A percentile compares a stretch with the other conserved stretches of the same genome.
These are phyloP conservation scores for Hirsutella thompsonii DNA, from an alignment of 2,329 filamentous ascomycete genomes.

Conservation along the genomic window DNA sequence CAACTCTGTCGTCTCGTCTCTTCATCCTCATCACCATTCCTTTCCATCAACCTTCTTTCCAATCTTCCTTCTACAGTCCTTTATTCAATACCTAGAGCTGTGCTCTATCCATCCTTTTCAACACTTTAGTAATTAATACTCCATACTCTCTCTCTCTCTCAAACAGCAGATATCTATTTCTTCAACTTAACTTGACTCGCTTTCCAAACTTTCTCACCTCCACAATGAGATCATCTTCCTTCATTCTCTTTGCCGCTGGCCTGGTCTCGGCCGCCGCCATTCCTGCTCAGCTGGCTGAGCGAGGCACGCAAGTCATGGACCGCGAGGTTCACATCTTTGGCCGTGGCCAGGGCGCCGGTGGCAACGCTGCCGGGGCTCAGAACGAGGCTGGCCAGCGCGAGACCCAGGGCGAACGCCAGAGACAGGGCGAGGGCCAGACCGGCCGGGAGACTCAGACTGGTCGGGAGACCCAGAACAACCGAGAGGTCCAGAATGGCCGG, in stretches of 20 bases:
- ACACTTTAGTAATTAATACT: constrained; percentile 2
- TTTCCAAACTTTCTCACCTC: background rate
- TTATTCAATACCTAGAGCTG: constrained; percentile 12
- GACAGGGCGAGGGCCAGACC: background rate
- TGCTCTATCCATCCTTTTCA: constrained; percentile 13
- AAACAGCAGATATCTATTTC: background rate
- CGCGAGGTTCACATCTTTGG: background rate
- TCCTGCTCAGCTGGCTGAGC: constrained; percentile 10
- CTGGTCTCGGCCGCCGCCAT: constrained; percentile 16
- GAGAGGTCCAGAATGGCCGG: too few species aligned
- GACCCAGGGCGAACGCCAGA: too few species aligned
- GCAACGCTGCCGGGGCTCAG: background rate
- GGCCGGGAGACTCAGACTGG: too few species aligned
- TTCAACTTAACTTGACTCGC: background rate
- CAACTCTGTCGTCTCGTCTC: background rate
- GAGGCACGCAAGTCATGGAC: constrained; percentile 1
- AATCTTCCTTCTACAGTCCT: background rate
- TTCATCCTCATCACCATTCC: constrained; percentile 2
- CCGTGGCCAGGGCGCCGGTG: background rate
- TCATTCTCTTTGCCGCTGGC: constrained; percentile 15
- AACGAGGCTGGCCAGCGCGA: background rate
- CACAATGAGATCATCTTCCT: constrained; percentile 15
- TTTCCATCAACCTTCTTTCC: constrained; percentile 2
- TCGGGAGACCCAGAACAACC: too few species aligned
- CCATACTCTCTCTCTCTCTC: background rate